Evolutionary conservation across 768 basidiomycete genomes (phyloP).

Genomic region (Lyophyllum semitale): DNA sequence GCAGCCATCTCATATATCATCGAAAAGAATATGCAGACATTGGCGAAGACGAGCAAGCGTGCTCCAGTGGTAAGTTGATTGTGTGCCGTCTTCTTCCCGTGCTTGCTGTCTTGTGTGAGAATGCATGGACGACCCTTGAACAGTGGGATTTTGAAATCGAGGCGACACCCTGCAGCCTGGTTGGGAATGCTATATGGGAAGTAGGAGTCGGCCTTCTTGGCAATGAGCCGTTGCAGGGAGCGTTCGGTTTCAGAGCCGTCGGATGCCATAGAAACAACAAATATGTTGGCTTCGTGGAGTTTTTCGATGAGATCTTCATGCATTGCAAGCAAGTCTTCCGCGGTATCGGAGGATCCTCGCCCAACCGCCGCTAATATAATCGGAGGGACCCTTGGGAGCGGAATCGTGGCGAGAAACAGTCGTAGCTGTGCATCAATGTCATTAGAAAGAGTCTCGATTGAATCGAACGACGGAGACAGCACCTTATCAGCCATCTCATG

Average conservation of each 20-base stretch:
- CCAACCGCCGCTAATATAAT: conserved; percentile 35
- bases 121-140: no score
- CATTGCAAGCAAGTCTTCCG: conserved; percentile 22
- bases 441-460: no score
- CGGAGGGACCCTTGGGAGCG: conserved; percentile 31
- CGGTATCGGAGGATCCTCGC: conserved; percentile 16
- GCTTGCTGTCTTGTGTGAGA: conserved; percentile 35
- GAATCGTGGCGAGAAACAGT: conserved; percentile 33
- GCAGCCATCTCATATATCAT: conserved; percentile 20
- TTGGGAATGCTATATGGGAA: conserved; percentile 20
- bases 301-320: background rate
- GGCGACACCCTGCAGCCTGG: no score
- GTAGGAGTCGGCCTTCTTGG: no score
- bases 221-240: background rate
- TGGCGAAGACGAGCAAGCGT: conserved; percentile 24
- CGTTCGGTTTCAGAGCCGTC: background rate
- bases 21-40: conserved; percentile 18
- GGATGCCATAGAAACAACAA: background rate
- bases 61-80: conserved; percentile 34
- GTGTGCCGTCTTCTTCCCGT: conserved; percentile 28
- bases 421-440: conserved; percentile 32
- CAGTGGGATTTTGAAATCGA: no score
- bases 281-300: background rate
- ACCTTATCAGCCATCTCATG: no score
- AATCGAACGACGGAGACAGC: no score